Conservation (phyloP, 768 basidiomycete genomes). For the Terana coerulea region DNA sequence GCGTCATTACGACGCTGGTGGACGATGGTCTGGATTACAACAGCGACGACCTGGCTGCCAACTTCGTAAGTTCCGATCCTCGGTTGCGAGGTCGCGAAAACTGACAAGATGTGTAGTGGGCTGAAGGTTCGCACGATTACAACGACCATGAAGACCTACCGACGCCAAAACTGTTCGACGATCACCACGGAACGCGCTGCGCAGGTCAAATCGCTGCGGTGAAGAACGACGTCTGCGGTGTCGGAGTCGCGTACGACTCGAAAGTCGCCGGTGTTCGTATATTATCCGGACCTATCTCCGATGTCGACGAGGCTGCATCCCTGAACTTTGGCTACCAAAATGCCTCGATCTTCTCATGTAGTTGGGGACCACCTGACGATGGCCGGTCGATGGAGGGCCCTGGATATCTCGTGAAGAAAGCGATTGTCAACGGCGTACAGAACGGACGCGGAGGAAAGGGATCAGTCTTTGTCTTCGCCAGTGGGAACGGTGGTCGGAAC, state of each 20-base stretch:
- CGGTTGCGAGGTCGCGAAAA: background rate
- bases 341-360: slow-evolving; percentile 92
- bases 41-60: slow-evolving; percentile 80
- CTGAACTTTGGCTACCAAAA: slow-evolving; percentile 93
- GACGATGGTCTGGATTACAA: slow-evolving; percentile 95
- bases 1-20: slow-evolving; percentile 82
- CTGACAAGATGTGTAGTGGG: slow-evolving; percentile 49
- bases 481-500: slow-evolving; percentile 87
- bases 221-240: slow-evolving; percentile 90
- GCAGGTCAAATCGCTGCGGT: slow-evolving; percentile 94
- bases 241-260: slow-evolving; percentile 90
- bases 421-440: slow-evolving; percentile 90
- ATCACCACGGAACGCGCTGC: slow-evolving; percentile 96
- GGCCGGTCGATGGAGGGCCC: slow-evolving; percentile 95
- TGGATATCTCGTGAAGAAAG: slow-evolving; percentile 85
- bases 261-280: slow-evolving; percentile 95
- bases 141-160: slow-evolving; percentile 91
- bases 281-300: slow-evolving; percentile 90
- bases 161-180: slow-evolving; percentile 82
- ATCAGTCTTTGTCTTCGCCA: slow-evolving; percentile 94
- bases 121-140: slow-evolving; percentile 89
- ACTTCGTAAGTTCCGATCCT: slow-evolving; percentile 69
- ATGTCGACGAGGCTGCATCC: slow-evolving; percentile 92
- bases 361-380: slow-evolving; percentile 98
- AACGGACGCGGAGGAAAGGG: slow-evolving; percentile 89